Evolutionary conservation across 2,329 filamentous ascomycete genomes (phyloP).

Genomic region (Mycocentrospora acerina): DNA sequence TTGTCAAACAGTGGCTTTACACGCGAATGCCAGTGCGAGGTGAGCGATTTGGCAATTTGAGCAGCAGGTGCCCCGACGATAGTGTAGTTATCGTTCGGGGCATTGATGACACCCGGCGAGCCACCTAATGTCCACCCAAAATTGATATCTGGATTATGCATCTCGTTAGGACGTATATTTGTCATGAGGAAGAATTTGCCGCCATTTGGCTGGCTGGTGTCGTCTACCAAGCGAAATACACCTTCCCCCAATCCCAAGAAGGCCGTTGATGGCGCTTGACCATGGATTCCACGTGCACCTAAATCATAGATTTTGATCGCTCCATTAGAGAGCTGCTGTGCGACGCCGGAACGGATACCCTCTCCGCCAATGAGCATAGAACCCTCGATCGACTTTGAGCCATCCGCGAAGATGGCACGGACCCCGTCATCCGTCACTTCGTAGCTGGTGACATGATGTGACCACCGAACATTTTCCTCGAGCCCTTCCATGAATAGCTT

Average conservation of each 20-base stretch:
- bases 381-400: conserved; percentile 59
- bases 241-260: conserved; percentile 65
- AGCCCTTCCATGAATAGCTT: conserved; percentile 58
- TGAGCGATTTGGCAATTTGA: conserved; percentile 58
- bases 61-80: conserved; percentile 60
- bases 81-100: conserved; percentile 62
- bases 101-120: conserved; percentile 57
- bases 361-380: conserved; percentile 63
- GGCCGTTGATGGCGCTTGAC: conserved; percentile 62
- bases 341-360: conserved; percentile 62
- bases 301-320: conserved; percentile 64
- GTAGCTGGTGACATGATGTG: conserved; percentile 59
- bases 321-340: conserved; percentile 60
- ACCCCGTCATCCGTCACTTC: conserved; percentile 59
- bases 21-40: conserved; percentile 57
- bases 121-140: conserved; percentile 67
- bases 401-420: conserved; percentile 60
- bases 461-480: conserved; percentile 59
- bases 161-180: conserved; percentile 62
- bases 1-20: conserved; percentile 60
- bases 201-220: conserved; percentile 47
- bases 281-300: conserved; percentile 65
- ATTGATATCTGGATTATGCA: conserved; percentile 57
- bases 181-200: conserved; percentile 58
- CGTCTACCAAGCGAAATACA: conserved; percentile 59